Evolutionary conservation across 345 rosid species (phyloP), one percentile per base, ranked within the genome.

Genomic region (Xanthoceras sorbifolium): DNA sequence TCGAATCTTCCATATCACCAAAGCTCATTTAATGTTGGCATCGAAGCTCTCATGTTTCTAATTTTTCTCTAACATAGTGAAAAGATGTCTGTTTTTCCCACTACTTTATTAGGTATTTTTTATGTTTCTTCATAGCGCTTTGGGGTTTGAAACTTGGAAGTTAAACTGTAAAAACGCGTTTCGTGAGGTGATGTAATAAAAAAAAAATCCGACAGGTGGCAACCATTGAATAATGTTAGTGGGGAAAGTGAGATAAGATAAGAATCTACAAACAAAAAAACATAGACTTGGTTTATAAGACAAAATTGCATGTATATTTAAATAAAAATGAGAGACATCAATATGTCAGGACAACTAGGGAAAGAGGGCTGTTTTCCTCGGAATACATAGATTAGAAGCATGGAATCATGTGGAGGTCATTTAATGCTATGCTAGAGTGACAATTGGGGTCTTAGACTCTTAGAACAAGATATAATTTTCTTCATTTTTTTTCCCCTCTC

Each of bases 1-100:
- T 74, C 86, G 92, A 90, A 90, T 90, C 91, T 88, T 88, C 92
- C 89, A 86, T 79, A 86, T 86, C 89, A 85, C 81, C 87, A 79
- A 62, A 74, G 80, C 79, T 83, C 89, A 87, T 87, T 88, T 76
- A 91, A 79, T 85, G 89, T 76, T 76, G 86, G 85, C 89, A 86
- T 89, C 74, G 91, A 77, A 79, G 83, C 75, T 84, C 81, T 82
- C 89, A 84, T 82, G 87, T 81, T 57, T 57, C 77, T 74, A 78
- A 34, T 40, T 72, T 82, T 83, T 76, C 81, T 78, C 89, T 79
- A 80, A 65, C 79, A 78, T 81, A 79, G 86, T 61, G 86, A 78
- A n/a, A 89, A 91, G 94, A 91, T 91, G 95, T 89, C 90, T 91
- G 95, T 91, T 86, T 85, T 81, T 85, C 71, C 71, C 79, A 76